Conservation (phyloP, 805 yeast species). For the Kazachstania kunashirensis region DNA sequence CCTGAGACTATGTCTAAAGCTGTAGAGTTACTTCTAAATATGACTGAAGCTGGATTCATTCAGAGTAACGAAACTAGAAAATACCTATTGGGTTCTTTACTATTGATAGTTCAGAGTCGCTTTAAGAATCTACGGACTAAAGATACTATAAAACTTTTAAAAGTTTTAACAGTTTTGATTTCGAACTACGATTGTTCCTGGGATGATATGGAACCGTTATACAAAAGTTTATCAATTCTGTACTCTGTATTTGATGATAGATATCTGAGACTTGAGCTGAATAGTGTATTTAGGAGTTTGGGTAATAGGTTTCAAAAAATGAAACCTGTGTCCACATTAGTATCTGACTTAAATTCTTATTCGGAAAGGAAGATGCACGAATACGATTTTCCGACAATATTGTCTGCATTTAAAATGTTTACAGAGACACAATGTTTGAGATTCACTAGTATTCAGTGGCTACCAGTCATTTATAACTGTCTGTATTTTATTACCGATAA, state of each 20-base stretch:
- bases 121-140: slow-evolving; percentile 39
- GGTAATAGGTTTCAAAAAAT: slow-evolving; percentile 42
- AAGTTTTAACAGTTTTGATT: slow-evolving; percentile 47
- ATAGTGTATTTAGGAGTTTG: slow-evolving; percentile 49
- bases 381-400: slow-evolving; percentile 68
- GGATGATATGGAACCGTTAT: slow-evolving; percentile 41
- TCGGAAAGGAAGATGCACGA: slow-evolving; percentile 54
- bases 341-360: slow-evolving; percentile 61
- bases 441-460: slow-evolving; percentile 57
- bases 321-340: slow-evolving; percentile 39
- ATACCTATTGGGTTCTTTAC: slow-evolving; percentile 46
- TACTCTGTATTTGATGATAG: slow-evolving; percentile 50
- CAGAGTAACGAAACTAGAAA: slow-evolving; percentile 45
- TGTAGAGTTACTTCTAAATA: slow-evolving; percentile 39
- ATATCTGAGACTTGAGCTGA: slow-evolving; percentile 51
- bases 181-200: slow-evolving; percentile 44
- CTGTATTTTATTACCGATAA: slow-evolving; percentile 67
- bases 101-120: slow-evolving; percentile 52
- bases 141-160: slow-evolving; percentile 48
- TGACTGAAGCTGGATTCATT: slow-evolving; percentile 50
- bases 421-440: slow-evolving; percentile 43
- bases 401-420: slow-evolving; percentile 55
- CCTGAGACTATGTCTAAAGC: slow-evolving; percentile 44
- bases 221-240: slow-evolving; percentile 43
- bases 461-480: slow-evolving; percentile 60